Evolutionary conservation across 768 basidiomycete species (phyloP), one percentile per base, ranked within the genome.

Genomic region (Tylopilus balloui): DNA sequence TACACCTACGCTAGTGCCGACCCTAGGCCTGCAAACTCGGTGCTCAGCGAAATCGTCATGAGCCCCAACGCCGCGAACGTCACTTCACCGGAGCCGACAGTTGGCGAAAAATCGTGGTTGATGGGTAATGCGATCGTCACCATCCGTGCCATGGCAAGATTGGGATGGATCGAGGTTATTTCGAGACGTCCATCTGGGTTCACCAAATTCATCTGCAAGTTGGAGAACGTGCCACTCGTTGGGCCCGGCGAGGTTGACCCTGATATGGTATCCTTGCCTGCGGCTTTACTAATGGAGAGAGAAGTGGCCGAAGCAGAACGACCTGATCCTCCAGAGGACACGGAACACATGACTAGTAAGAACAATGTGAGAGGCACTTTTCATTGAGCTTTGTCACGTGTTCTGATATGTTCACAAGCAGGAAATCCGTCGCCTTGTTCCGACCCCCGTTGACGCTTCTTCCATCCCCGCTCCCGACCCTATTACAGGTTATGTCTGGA

Each of bases 1-100:
- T 96, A 96, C 64, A 87, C 95, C 0, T 97, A 94, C 59, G 92
- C 86, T 13, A 92, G 87, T 59, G 92, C 92, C 14, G 93, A 96
- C 62, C 94, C 95, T 1, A 81, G 88, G 14, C 92, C 95, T 2
- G 81, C 92, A 1, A 78, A 75, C 27, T 91, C 90, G 1, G 74
- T 85, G 43, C 76, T 97, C 47, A 80, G 78, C 53, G 87, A 93
- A 29, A 80, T 93, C 45, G 76, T 95, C 43, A 84, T 86, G 78
- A 80, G 79, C 41, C 75, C 80, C 2, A 68, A 68, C 42, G 59
- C 55, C 27, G 58, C 65, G 37, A 48, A 58, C 38, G n/a, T 52
- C 28, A 19, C 71, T 3, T 48, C 59, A 4, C 48, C 72, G 0
- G 77, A 81, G n/a, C 63, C 73, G 0, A 63, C 66, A 1, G 56